Conservation (phyloP, 805 yeast genomes). For the Candida caryicola region DNA sequence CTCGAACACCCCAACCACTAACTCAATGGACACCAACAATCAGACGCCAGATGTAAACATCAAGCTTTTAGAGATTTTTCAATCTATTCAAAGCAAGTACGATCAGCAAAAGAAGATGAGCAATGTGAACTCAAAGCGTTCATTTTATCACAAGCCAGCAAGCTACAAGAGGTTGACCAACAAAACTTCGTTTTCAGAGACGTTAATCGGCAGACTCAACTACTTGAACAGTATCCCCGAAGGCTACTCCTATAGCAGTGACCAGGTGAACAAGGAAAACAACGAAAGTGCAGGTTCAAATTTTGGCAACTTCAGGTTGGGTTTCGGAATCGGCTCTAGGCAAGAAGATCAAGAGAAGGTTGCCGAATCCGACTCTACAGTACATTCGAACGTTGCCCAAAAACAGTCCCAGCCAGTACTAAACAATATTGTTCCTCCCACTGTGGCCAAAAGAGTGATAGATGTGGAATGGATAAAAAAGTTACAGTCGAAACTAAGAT, state of each 20-base stretch:
- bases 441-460: conserved; percentile 6
- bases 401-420: not conserved
- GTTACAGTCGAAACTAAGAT: conserved; percentile 9
- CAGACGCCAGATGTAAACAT: conserved; percentile 1
- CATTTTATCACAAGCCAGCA: conserved; percentile 11
- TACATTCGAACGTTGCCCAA: too few species aligned
- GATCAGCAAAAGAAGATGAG: conserved; percentile 8
- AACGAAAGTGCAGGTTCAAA: conserved; percentile 7
- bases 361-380: too few species aligned
- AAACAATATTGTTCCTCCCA: not conserved
- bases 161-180: conserved; percentile 10
- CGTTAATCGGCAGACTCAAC: conserved; percentile 19
- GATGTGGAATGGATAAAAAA: conserved; percentile 14
- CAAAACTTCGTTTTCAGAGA: conserved; percentile 18
- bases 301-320: conserved; percentile 7
- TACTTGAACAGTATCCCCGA: conserved; percentile 18
- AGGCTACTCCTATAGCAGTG: conserved; percentile 7
- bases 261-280: conserved; percentile 1
- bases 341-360: too few species aligned
- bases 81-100: conserved; percentile 18
- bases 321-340: conserved; percentile 1
- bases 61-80: conserved; percentile 19
- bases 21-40: not conserved
- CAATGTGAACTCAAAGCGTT: conserved; percentile 6
- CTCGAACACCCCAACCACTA: not conserved